phyloP scores from a whole-genome alignment of 2,329 filamentous ascomycete genomes.

The Fusarium mundagurra region DNA sequence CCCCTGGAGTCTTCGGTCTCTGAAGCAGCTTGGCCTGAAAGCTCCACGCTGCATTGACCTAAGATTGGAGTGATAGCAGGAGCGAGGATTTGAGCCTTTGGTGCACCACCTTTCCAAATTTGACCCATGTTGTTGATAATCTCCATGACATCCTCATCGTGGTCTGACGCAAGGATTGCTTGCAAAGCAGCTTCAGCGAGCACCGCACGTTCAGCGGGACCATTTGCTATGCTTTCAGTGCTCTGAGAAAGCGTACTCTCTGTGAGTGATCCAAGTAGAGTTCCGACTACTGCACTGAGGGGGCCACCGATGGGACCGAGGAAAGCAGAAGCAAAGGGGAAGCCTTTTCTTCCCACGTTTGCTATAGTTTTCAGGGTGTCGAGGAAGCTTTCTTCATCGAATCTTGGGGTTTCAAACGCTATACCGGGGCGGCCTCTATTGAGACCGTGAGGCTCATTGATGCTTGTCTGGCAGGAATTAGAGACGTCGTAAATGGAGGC shows the following conservation, averaged over 20 bases:
- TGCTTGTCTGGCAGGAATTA: background rate
- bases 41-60: conserved; percentile 6
- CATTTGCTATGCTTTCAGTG: background rate
- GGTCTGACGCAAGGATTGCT: conserved; percentile 23
- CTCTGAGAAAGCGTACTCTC: background rate
- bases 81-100: conserved; percentile 12
- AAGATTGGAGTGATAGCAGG: background rate
- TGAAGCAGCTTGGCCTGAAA: background rate
- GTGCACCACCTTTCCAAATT: conserved; percentile 7
- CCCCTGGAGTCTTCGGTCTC: background rate
- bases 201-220: conserved; percentile 31
- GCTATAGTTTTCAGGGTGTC: conserved; percentile 34
- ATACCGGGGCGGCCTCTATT: background rate
- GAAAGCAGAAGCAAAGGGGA: background rate
- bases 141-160: background rate
- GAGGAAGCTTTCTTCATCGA: conserved; percentile 30
- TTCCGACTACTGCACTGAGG: background rate
- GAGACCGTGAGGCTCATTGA: background rate
- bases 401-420: background rate
- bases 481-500: too few species aligned
- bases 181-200: conserved; percentile 37
- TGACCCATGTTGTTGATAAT: conserved; percentile 19
- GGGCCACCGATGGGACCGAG: background rate
- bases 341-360: background rate
- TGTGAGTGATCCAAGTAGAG: background rate